A percentile compares a stretch with the other conserved stretches of the same genome.
Evolutionary conservation across 2,329 filamentous ascomycete species (phyloP).

Genomic region (Fusarium heterosporum): DNA sequence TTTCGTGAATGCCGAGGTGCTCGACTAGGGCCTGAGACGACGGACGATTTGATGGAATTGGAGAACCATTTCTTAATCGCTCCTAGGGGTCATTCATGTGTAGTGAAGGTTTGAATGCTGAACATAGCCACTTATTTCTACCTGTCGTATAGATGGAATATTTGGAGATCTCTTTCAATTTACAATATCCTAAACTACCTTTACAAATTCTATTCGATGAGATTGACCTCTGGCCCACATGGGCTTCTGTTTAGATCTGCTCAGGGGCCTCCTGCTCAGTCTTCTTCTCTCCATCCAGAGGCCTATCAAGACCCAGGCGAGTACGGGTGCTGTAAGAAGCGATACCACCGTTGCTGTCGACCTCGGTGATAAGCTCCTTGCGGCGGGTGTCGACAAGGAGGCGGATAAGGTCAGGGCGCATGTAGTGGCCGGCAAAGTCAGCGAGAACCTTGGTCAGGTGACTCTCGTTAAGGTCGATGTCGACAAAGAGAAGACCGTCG

Average conservation of each 20-base stretch:
- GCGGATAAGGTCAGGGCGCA: slow-evolving; percentile 56
- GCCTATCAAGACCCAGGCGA: slow-evolving; percentile 36
- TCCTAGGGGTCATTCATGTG: not conserved
- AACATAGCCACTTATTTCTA: too few relatives aligned
- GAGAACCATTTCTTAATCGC: slow-evolving; percentile 13
- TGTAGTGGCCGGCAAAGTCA: slow-evolving; percentile 54
- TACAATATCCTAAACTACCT: too few relatives aligned
- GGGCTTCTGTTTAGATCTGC: accelerated
- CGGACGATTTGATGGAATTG: slow-evolving; percentile 27
- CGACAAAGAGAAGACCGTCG: slow-evolving; percentile 63
- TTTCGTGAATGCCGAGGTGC: slow-evolving; percentile 25
- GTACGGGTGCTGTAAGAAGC: slow-evolving; percentile 34
- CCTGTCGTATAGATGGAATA: too few relatives aligned
- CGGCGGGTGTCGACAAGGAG: slow-evolving; percentile 48
- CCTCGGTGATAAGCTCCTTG: slow-evolving; percentile 42
- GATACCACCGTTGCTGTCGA: slow-evolving; percentile 6
- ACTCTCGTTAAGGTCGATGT: slow-evolving; percentile 59
- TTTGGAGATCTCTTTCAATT: not conserved
- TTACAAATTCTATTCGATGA: not conserved
- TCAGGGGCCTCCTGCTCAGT: slow-evolving; percentile 11
- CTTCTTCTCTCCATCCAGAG: slow-evolving; percentile 33
- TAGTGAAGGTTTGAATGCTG: not conserved
- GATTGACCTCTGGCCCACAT: too few relatives aligned
- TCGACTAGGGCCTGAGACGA: not conserved
- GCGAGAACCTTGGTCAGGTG: slow-evolving; percentile 47